phyloP scores from a whole-genome alignment of 2,329 filamentous ascomycete species.

The Epichloe brachyelytri region DNA sequence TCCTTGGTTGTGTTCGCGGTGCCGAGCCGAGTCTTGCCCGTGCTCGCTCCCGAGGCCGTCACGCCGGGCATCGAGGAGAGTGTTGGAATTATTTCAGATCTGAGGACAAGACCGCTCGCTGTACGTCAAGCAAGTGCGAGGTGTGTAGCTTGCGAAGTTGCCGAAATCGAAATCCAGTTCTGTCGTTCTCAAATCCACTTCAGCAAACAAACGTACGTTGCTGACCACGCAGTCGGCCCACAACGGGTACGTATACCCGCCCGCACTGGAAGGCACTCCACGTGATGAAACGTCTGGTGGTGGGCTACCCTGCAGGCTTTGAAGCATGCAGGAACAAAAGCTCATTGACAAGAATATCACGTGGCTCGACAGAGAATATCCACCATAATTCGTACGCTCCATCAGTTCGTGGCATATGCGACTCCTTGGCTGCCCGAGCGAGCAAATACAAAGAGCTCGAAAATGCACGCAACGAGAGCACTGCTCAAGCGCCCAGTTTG shows the following conservation, averaged over 20 bases:
- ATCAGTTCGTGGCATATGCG: too few species aligned
- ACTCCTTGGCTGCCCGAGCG: too few species aligned
- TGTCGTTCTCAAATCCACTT: background rate
- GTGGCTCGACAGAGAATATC: background rate
- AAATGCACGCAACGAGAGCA: slow-evolving; percentile 57
- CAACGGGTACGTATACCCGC: background rate
- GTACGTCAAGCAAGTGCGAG: background rate
- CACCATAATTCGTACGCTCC: background rate
- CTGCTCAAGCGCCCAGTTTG: slow-evolving; percentile 68
- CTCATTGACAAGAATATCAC: background rate
- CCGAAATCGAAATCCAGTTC: too few species aligned
- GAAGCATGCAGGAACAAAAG: too few species aligned
- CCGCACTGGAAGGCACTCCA: background rate
- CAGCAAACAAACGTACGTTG: background rate
- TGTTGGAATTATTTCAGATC: background rate
- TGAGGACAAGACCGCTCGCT: background rate
- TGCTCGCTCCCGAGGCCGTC: slow-evolving; percentile 41
- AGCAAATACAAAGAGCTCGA: slow-evolving; percentile 6
- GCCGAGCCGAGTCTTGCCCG: slow-evolving; percentile 29
- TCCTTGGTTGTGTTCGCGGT: slow-evolving; percentile 61
- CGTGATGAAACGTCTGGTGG: background rate
- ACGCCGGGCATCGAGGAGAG: slow-evolving; percentile 28
- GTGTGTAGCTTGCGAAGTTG: too few species aligned
- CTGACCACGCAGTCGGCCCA: background rate
- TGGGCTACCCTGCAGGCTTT: background rate